A percentile compares a stretch with the other conserved stretches of the same genome.
These are phyloP conservation scores for Aplosporella prunicola DNA, from an alignment of 2,329 filamentous ascomycete species.

Conservation along the genomic window DNA sequence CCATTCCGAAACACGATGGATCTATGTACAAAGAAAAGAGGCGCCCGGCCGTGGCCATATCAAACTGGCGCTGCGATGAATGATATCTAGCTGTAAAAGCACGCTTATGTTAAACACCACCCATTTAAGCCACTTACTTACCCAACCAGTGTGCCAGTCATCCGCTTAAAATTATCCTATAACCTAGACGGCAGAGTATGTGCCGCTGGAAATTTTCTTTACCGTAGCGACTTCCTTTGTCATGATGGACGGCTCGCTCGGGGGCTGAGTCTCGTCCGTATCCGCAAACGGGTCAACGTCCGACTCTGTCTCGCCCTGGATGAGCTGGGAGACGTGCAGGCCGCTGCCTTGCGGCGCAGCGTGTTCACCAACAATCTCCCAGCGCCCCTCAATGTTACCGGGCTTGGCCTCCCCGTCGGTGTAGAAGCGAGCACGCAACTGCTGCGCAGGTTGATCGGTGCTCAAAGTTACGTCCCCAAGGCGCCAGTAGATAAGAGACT, in stretches of 20 bases:
- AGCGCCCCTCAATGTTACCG: constrained; percentile 72
- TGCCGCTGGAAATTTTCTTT: constrained; percentile 29
- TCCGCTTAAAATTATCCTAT: no score
- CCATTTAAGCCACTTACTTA: no score
- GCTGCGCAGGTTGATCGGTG: constrained; percentile 51
- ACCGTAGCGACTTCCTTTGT: constrained; percentile 27
- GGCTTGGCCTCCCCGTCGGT: constrained; percentile 62
- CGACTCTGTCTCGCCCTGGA: constrained; percentile 31
- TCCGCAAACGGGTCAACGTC: constrained; percentile 65
- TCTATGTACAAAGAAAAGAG: no score
- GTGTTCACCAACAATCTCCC: constrained; percentile 55
- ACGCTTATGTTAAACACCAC: no score
- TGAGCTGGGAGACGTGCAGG: constrained; percentile 45
- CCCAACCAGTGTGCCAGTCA: no score
- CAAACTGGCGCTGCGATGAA: no score
- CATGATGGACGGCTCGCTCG: constrained; percentile 17
- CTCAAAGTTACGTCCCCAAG: constrained; percentile 62
- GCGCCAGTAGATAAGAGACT: constrained; percentile 70
- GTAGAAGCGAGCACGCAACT: constrained; percentile 74
- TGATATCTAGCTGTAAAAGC: no score
- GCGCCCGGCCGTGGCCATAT: no score
- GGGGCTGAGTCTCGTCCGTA: constrained; percentile 34
- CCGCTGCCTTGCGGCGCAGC: constrained; percentile 46
- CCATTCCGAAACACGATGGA: no score
- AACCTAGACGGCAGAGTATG: constrained; percentile 17